Evolutionary conservation across 768 basidiomycete genomes (phyloP).

Genomic region (Hericium erinaceus): DNA sequence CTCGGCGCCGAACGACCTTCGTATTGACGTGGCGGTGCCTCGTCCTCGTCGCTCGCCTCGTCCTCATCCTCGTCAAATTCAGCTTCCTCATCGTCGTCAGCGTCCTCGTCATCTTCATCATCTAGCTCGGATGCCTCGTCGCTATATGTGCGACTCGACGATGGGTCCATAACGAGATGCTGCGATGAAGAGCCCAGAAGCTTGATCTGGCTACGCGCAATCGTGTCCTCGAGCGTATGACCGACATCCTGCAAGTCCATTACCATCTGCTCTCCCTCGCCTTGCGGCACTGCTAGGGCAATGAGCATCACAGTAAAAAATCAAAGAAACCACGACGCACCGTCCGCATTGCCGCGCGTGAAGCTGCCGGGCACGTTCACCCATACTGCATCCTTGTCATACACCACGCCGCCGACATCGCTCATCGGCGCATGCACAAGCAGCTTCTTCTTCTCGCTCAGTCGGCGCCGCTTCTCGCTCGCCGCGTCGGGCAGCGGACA

Average conservation of each 20-base stretch:
- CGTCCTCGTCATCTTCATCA: slow-evolving; percentile 18
- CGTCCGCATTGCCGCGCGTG: slow-evolving; percentile 60
- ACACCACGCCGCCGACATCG: slow-evolving; percentile 92
- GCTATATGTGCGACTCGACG: slow-evolving; percentile 13
- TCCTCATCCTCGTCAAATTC: slow-evolving; percentile 22
- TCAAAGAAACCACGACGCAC: slow-evolving; percentile 26
- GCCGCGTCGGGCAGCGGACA: slow-evolving; percentile 90
- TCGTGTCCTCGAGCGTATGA: slow-evolving; percentile 74
- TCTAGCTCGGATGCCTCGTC: slow-evolving; percentile 17
- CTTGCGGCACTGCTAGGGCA: slow-evolving; percentile 50
- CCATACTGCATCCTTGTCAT: slow-evolving; percentile 98
- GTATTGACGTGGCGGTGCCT: slow-evolving; percentile 1
- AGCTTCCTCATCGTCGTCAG: slow-evolving; percentile 21
- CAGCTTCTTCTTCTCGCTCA: slow-evolving; percentile 91
- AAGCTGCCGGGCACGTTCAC: slow-evolving; percentile 97
- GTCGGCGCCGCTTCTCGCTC: slow-evolving; percentile 82
- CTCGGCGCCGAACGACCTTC: slow-evolving; percentile 14
- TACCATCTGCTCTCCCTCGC: slow-evolving; percentile 97
- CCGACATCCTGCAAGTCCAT: slow-evolving; percentile 88
- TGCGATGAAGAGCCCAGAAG: slow-evolving; percentile 84
- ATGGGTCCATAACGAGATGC: slow-evolving; percentile 41
- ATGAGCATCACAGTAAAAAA: not conserved
- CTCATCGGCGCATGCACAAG: slow-evolving; percentile 98
- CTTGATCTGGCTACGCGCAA: slow-evolving; percentile 72
- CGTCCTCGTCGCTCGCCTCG: slow-evolving; percentile 10